phyloP scores from a whole-genome alignment of 2,329 filamentous ascomycete genomes.

The Zymoseptoria ardabiliae region DNA sequence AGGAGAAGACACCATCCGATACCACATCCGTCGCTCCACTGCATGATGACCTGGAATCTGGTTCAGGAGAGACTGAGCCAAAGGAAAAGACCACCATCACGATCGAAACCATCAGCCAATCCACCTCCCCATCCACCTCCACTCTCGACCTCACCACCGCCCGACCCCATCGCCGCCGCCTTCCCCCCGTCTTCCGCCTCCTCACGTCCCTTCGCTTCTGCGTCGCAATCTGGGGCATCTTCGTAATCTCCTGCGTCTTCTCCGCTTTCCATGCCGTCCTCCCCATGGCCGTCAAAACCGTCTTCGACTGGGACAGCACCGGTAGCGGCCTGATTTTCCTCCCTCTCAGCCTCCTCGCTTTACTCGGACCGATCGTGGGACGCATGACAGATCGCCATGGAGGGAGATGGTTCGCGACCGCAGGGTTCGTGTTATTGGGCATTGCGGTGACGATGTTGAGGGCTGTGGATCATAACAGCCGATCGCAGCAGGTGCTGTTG shows the following conservation, averaged over 20 bases:
- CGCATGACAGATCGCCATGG: constrained; percentile 13
- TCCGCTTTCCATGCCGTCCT: constrained; percentile 18
- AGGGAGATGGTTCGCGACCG: constrained; percentile 15
- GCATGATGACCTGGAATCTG: neutral
- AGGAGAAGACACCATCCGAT: constrained; percentile 4
- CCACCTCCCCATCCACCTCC: neutral
- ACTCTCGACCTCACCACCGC: neutral
- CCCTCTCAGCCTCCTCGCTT: constrained; percentile 14
- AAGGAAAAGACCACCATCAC: neutral
- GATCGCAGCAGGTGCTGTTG: constrained; percentile 11
- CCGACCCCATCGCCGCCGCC: neutral
- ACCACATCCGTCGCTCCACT: neutral
- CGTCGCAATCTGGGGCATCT: constrained; percentile 14
- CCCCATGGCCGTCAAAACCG: constrained; percentile 11
- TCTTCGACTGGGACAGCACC: constrained; percentile 16
- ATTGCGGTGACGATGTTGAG: constrained; percentile 12
- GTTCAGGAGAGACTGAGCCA: neutral
- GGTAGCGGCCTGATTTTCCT: constrained; percentile 21
- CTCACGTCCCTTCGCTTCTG: constrained; percentile 15
- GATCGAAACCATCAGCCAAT: constrained; percentile 2
- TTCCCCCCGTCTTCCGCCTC: constrained; percentile 15
- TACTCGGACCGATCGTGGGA: constrained; percentile 20
- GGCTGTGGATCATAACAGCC: constrained; percentile 9
- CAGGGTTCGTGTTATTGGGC: constrained; percentile 11
- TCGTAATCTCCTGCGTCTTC: constrained; percentile 15